phyloP scores from a whole-genome alignment of 768 basidiomycete species.

The Flagelloscypha sp. region DNA sequence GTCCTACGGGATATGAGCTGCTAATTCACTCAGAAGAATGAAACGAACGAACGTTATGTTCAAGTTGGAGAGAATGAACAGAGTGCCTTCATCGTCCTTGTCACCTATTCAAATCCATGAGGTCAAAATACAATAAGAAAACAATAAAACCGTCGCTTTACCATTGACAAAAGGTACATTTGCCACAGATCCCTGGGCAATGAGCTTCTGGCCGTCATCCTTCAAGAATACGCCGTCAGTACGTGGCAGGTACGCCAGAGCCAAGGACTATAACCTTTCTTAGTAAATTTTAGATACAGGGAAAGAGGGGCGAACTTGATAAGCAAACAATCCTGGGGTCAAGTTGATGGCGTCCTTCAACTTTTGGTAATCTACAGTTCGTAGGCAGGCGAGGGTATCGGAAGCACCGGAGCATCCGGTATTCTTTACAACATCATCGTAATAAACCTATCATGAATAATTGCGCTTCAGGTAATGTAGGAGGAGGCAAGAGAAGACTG shows the following conservation, averaged over 20 bases:
- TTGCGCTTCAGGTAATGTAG: too few species aligned
- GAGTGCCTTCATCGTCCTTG: constrained; percentile 32
- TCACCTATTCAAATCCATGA: constrained; percentile 14
- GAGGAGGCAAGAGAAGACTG: too few species aligned
- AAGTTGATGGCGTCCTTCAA: constrained; percentile 16
- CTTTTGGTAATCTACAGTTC: constrained; percentile 10
- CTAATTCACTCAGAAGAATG: neutral
- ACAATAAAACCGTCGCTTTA: too few species aligned
- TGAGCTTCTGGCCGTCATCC: constrained; percentile 16
- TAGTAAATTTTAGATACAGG: neutral
- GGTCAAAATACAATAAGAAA: too few species aligned
- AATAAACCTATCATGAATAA: too few species aligned
- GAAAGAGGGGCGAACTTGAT: constrained; percentile 7
- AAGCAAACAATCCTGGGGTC: constrained; percentile 13
- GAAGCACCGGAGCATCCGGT: constrained; percentile 12
- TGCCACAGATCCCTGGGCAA: constrained; percentile 18
- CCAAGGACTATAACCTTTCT: constrained; percentile 14
- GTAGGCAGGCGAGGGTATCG: constrained; percentile 19
- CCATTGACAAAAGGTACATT: constrained; percentile 25
- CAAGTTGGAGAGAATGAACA: constrained; percentile 16
- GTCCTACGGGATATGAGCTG: constrained; percentile 1
- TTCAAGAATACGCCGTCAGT: constrained; percentile 22
- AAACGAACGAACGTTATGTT: constrained; percentile 15
- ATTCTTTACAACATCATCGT: constrained; percentile 17
- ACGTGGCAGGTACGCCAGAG: constrained; percentile 19